Evolutionary conservation across 2,329 filamentous ascomycete genomes (phyloP), one percentile per base, ranked within the genome.

Genomic region (Calonectria montana): DNA sequence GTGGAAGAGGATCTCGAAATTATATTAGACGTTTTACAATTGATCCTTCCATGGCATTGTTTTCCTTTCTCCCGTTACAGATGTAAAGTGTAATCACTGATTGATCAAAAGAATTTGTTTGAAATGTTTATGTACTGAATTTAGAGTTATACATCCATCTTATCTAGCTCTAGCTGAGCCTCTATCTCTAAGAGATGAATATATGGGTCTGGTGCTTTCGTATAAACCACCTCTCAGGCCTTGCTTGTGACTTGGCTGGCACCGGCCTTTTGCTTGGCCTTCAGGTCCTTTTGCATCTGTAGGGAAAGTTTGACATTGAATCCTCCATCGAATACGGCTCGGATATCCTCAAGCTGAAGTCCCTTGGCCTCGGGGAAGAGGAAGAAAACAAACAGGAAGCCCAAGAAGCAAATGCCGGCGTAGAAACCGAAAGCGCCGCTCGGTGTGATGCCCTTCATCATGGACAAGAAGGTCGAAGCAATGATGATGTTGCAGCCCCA

Each of bases 331-430:
- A 89, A 89, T 8, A 88, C 83, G 59, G 86, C 84, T 31, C 85
- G 80, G 37, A 89, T 83, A 47, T 87, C 86, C 76, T 90, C 88
- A 4, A 89, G 79, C 23, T 87, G 84, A 81, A 89, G 85, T 12
- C 87, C 87, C 70, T 88, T 87, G 12, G 87, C 86, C 73, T 89
- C 86, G 1, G 87, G 87, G 73, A 87, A 89, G 73, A 81, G 87
- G 79, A 87, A 84, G 47, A 84, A 81, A 16, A 88, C 81, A 67
- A 85, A 73, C 9, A 70, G 43, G 48, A 64, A 73, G 82, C 86
- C 86, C 48, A 86, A 73, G 69, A 86, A 83, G 75, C 85, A 88
- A 41, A 88, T 85, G 0, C 80, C 84, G 0, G 86, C 84, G 71
- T 88, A 88, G 76, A 88, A 88, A 2, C 85, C 86, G 67, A 88